Conservation (phyloP, 768 basidiomycete species). For the Obba rivulosa region DNA sequence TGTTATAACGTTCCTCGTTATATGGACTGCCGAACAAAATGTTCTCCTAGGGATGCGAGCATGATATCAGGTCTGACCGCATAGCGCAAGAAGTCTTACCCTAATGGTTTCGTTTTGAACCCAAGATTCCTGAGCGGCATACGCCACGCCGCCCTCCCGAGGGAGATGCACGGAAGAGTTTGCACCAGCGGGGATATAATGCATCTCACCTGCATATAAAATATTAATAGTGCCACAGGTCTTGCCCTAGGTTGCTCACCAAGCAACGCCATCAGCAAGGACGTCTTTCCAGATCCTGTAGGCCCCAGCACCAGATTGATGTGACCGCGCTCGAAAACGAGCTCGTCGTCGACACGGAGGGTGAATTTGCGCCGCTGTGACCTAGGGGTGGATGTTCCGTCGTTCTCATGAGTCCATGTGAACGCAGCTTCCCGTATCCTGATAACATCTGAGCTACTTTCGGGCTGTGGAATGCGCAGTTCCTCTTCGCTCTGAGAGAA, state of each 20-base stretch:
- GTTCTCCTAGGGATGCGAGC: slow-evolving; percentile 29
- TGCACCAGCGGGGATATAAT: slow-evolving; percentile 43
- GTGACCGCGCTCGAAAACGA: slow-evolving; percentile 44
- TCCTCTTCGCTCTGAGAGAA: background rate
- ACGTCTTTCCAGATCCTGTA: slow-evolving; percentile 57
- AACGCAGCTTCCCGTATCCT: slow-evolving; percentile 53
- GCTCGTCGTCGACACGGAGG: slow-evolving; percentile 42
- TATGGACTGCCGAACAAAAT: slow-evolving; percentile 43
- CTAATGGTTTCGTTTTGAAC: slow-evolving; percentile 75
- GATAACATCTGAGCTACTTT: slow-evolving; percentile 25
- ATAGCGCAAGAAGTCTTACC: slow-evolving; percentile 24
- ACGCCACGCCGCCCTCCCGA: slow-evolving; percentile 62
- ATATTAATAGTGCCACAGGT: no score
- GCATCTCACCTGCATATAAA: slow-evolving; percentile 56
- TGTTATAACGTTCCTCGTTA: slow-evolving; percentile 38
- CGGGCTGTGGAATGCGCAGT: slow-evolving; percentile 5
- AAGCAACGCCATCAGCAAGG: slow-evolving; percentile 32
- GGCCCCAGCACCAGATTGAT: slow-evolving; percentile 56
- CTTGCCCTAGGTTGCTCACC: no score
- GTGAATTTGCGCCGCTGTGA: slow-evolving; percentile 40
- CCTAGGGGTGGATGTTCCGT: slow-evolving; percentile 19
- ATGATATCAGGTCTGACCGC: background rate
- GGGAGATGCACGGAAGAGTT: slow-evolving; percentile 70
- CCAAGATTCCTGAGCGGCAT: slow-evolving; percentile 82
- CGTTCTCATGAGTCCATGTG: slow-evolving; percentile 42